phyloP scores from a whole-genome alignment of 140 eudicot genomes.

The Flaveria floridana region DNA sequence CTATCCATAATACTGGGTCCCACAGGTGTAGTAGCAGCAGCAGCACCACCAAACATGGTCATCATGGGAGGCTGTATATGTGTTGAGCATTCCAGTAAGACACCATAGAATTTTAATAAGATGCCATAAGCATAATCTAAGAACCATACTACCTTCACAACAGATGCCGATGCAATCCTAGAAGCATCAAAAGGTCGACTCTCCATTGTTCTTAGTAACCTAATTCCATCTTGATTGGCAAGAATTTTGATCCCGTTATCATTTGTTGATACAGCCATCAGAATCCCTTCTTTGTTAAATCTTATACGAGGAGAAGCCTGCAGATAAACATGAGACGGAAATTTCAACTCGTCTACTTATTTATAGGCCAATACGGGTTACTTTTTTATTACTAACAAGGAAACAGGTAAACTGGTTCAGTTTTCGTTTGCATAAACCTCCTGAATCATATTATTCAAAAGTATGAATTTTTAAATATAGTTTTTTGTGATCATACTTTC shows the following conservation, averaged over 20 bases:
- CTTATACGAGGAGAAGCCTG: conserved; percentile 82
- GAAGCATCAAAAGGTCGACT: conserved; percentile 65
- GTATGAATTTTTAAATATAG: not conserved
- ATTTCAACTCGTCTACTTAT: not conserved
- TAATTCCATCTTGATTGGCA: conserved; percentile 62
- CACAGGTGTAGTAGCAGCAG: conserved; percentile 45
- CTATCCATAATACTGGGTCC: conserved; percentile 56
- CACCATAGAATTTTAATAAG: not conserved
- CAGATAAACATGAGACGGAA: conserved; percentile 15
- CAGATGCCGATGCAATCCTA: conserved; percentile 45
- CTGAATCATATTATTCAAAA: not conserved
- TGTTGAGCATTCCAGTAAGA: conserved; percentile 15
- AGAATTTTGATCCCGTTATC: conserved; percentile 71
- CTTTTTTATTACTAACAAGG: not conserved
- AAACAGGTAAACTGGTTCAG: not conserved
- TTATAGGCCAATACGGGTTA: not conserved
- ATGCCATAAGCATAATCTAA: not conserved
- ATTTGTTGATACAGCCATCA: conserved; percentile 76
- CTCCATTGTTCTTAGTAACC: conserved; percentile 54
- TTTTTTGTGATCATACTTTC: conserved; percentile 6
- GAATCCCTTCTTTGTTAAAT: conserved; percentile 66
- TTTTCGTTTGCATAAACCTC: conserved; percentile 6
- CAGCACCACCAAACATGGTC: conserved; percentile 47
- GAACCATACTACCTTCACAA: conserved; percentile 44
- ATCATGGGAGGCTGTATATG: conserved; percentile 47